Evolutionary conservation across 140 eudicot genomes (phyloP).

Genomic region (Ambrosia hybrid): DNA sequence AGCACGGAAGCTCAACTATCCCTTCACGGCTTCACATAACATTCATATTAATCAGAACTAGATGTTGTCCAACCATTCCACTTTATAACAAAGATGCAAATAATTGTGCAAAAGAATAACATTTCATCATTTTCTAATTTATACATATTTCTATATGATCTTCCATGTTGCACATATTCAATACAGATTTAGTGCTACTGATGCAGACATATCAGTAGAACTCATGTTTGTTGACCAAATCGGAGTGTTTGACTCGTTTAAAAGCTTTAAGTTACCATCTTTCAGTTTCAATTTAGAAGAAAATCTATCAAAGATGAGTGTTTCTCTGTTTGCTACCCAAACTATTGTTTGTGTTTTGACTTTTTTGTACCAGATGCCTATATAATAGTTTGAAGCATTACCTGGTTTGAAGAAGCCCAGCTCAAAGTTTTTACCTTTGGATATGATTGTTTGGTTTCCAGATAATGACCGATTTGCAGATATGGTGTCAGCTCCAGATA

Average conservation of each 20-base stretch:
- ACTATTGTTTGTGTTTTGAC: too few relatives aligned
- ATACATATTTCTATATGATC: neutral
- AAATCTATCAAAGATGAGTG: too few relatives aligned
- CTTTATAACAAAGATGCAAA: too few relatives aligned
- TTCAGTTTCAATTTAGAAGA: too few relatives aligned
- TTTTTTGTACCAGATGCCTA: too few relatives aligned
- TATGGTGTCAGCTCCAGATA: constrained; percentile 43
- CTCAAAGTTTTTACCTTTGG: constrained; percentile 44
- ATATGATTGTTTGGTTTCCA: constrained; percentile 51
- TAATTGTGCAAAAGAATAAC: too few relatives aligned
- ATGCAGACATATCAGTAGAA: constrained; percentile 14
- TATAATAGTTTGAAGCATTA: neutral
- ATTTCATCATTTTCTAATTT: too few relatives aligned
- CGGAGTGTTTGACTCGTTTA: constrained; percentile 17
- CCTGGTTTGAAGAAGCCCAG: constrained; percentile 44
- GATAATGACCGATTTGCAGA: constrained; percentile 36
- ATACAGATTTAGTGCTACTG: neutral
- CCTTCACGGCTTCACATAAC: too few relatives aligned
- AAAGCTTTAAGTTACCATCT: constrained; percentile 35
- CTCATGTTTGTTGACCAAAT: constrained; percentile 45
- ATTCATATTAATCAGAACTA: too few relatives aligned
- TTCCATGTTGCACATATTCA: neutral
- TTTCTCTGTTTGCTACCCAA: too few relatives aligned
- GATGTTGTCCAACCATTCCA: too few relatives aligned
- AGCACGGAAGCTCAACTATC: too few relatives aligned